These are phyloP conservation scores for Quercus robur DNA, from an alignment of 306 rosid genomes.

Conservation along the genomic window DNA sequence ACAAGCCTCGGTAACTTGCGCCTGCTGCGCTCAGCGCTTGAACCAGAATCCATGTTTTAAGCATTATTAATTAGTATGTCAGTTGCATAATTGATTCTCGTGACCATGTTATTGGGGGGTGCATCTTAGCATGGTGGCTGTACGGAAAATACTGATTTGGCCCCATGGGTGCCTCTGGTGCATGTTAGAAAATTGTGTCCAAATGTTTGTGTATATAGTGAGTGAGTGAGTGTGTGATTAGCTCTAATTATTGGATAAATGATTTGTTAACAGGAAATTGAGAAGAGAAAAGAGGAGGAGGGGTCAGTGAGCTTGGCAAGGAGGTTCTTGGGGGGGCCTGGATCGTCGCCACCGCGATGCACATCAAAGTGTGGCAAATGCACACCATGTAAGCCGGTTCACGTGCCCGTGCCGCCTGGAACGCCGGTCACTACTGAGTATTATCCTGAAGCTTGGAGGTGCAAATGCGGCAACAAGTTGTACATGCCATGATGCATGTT, in stretches of 20 bases:
- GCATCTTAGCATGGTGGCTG: not conserved
- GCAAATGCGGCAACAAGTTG: slow-evolving; percentile 89
- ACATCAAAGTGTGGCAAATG: slow-evolving; percentile 72
- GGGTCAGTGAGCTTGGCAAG: slow-evolving; percentile 25
- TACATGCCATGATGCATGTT: slow-evolving; percentile 73
- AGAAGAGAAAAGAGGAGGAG: slow-evolving; percentile 3
- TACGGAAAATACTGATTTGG: not conserved
- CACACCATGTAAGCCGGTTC: slow-evolving; percentile 81
- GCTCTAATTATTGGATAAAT: not conserved
- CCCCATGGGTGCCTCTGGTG: not conserved
- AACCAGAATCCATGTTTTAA: slow-evolving; percentile 1
- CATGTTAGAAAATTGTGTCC: not conserved
- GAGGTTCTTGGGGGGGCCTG: slow-evolving; percentile 64
- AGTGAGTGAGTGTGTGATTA: not conserved
- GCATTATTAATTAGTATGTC: not conserved
- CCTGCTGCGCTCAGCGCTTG: slow-evolving; percentile 24
- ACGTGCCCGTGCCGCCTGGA: slow-evolving; percentile 87
- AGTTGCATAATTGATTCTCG: not conserved
- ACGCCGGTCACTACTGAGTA: slow-evolving; percentile 83
- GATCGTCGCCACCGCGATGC: slow-evolving; percentile 88
- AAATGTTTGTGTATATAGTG: not conserved
- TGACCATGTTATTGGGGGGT: slow-evolving; percentile 6
- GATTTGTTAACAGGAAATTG: slow-evolving; percentile 11
- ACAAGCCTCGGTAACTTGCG: slow-evolving; percentile 34
- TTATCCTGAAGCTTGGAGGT: slow-evolving; percentile 98